A percentile compares a stretch with the other conserved stretches of the same genome.
phyloP scores from a whole-genome alignment of 2,329 filamentous ascomycete species.

The Aspergillus sp. region DNA sequence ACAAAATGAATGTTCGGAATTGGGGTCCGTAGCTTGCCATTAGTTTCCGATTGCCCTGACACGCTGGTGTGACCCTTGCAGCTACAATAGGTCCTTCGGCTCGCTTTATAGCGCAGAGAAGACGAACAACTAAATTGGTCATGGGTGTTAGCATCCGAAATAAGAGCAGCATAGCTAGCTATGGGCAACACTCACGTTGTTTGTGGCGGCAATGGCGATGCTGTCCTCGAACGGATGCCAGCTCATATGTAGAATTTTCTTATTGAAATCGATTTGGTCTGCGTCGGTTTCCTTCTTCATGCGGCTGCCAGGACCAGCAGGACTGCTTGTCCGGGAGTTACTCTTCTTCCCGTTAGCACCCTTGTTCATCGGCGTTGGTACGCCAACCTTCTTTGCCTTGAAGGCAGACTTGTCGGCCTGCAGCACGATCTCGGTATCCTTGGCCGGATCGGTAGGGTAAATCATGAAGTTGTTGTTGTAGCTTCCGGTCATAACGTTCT shows the following conservation, averaged over 20 bases:
- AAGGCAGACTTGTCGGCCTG: slow-evolving; percentile 99
- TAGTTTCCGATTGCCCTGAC: slow-evolving; percentile 6
- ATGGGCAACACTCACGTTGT: slow-evolving; percentile 74
- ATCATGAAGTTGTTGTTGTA: slow-evolving; percentile 99
- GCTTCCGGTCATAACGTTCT: slow-evolving; percentile 99
- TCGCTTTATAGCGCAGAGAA: slow-evolving; percentile 67
- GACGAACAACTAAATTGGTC: slow-evolving; percentile 63
- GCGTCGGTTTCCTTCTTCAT: slow-evolving; percentile 99
- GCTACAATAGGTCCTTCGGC: slow-evolving; percentile 14
- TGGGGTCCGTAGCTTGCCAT: slow-evolving; percentile 20
- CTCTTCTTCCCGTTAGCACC: slow-evolving; percentile 73
- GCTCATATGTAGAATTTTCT: slow-evolving; percentile 99
- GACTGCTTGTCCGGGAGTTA: slow-evolving; percentile 82
- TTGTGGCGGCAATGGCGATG: slow-evolving; percentile 98
- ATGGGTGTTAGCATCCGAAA: slow-evolving; percentile 16
- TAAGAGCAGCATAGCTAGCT: not conserved
- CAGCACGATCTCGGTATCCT: slow-evolving; percentile 94
- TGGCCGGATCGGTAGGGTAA: slow-evolving; percentile 92
- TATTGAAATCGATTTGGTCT: slow-evolving; percentile 99
- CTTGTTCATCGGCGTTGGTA: slow-evolving; percentile 95
- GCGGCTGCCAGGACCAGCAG: slow-evolving; percentile 81
- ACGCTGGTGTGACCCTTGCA: slow-evolving; percentile 23
- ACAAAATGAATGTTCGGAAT: slow-evolving; percentile 7
- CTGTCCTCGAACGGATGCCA: slow-evolving; percentile 99
- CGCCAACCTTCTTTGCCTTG: slow-evolving; percentile 99